phyloP scores from a whole-genome alignment of 2,329 filamentous ascomycete genomes.

The Aspergillus fischeri region DNA sequence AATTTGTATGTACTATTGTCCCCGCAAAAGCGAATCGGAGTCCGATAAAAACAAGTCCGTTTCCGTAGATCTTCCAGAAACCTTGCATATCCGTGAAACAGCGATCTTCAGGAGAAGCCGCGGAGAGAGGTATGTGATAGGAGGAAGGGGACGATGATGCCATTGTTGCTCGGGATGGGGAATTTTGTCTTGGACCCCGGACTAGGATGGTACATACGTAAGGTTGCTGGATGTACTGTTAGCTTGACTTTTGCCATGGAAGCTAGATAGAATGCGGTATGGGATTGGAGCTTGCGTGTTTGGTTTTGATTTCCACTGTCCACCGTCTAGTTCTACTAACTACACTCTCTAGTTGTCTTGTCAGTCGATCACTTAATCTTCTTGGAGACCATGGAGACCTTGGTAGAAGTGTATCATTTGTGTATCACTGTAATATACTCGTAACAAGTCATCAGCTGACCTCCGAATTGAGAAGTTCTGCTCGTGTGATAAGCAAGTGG shows the following conservation, averaged over 20 bases:
- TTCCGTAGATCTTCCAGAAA: conserved; percentile 10
- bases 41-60: neutral
- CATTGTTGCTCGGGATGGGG: conserved; percentile 15
- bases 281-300: neutral
- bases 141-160: conserved; percentile 13
- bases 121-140: conserved; percentile 9
- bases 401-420: neutral
- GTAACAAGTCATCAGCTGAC: neutral
- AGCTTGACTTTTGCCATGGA: neutral
- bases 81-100: neutral
- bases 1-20: neutral
- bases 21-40: neutral
- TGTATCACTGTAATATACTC: neutral
- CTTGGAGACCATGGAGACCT: too few relatives aligned
- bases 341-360: too few relatives aligned
- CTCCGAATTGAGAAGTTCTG: neutral
- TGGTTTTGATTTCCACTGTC: neutral
- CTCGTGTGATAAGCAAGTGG: neutral
- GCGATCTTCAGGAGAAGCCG: conserved; percentile 1
- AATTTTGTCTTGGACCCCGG: conserved; percentile 1
- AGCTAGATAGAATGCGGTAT: neutral
- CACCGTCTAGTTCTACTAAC: too few relatives aligned
- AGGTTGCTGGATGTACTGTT: neutral
- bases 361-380: neutral
- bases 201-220: neutral